phyloP scores from a whole-genome alignment of 805 yeast species.

The Saccharomyces paradoxus region DNA sequence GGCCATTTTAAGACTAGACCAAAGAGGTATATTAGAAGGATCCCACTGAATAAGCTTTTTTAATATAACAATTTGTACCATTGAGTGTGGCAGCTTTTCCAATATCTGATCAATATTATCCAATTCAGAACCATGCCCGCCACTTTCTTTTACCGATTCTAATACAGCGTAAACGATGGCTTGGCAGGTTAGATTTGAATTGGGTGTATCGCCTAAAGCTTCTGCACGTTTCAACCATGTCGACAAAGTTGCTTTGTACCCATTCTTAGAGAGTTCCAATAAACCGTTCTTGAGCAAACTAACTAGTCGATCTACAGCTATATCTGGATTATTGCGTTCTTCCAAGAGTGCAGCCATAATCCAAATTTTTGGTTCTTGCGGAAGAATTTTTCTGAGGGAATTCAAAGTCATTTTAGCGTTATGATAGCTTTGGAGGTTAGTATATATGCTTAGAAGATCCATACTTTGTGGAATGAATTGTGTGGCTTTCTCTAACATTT shows the following conservation, averaged over 20 bases:
- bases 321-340: slow-evolving; percentile 38
- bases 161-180: slow-evolving; percentile 38
- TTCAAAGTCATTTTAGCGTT: slow-evolving; percentile 51
- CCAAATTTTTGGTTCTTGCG: slow-evolving; percentile 52
- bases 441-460: slow-evolving; percentile 56
- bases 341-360: slow-evolving; percentile 62
- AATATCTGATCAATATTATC: slow-evolving; percentile 14
- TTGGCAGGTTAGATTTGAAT: slow-evolving; percentile 35
- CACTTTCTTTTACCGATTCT: slow-evolving; percentile 32
- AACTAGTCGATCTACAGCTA: slow-evolving; percentile 31
- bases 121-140: slow-evolving; percentile 17
- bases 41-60: slow-evolving; percentile 33
- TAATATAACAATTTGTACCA: slow-evolving; percentile 37
- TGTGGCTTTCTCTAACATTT: slow-evolving; percentile 56
- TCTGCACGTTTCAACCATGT: slow-evolving; percentile 54
- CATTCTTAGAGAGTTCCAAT: slow-evolving; percentile 41
- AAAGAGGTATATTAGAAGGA: slow-evolving; percentile 40
- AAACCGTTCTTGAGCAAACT: slow-evolving; percentile 33
- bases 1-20: slow-evolving; percentile 40
- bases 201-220: slow-evolving; percentile 41
- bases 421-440: slow-evolving; percentile 34
- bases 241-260: slow-evolving; percentile 28
- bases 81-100: slow-evolving; percentile 10
- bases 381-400: slow-evolving; percentile 49
- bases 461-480: slow-evolving; percentile 59